A percentile compares a stretch with the other conserved stretches of the same genome.
phyloP scores from a whole-genome alignment of 345 rosid genomes.

The Orychophragmus violaceus region DNA sequence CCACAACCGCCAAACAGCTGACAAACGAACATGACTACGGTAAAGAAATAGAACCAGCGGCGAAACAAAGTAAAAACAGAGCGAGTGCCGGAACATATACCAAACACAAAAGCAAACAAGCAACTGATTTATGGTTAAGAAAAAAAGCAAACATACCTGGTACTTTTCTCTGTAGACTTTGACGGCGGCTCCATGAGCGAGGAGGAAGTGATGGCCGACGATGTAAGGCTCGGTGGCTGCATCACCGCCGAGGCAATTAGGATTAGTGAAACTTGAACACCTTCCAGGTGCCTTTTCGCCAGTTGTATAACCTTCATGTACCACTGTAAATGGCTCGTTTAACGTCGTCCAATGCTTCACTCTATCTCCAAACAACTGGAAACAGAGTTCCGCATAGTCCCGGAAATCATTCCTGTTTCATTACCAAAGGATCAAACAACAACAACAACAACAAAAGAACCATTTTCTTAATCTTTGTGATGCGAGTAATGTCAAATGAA shows the following conservation, averaged over 20 bases:
- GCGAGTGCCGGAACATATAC: background rate
- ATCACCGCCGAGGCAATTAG: slow-evolving; percentile 29
- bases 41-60: too few relatives aligned
- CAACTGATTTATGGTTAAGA: background rate
- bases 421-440: background rate
- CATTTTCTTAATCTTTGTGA: background rate
- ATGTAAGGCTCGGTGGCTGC: slow-evolving; percentile 36
- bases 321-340: slow-evolving; percentile 38
- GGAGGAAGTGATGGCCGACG: slow-evolving; percentile 34
- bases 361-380: slow-evolving; percentile 39
- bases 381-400: slow-evolving; percentile 41
- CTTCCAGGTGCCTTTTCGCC: slow-evolving; percentile 34
- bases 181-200: slow-evolving; percentile 39
- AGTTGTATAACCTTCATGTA: slow-evolving; percentile 16
- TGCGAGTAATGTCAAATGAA: background rate
- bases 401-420: slow-evolving; percentile 33
- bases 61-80: background rate
- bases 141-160: slow-evolving; percentile 11
- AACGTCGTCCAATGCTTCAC: slow-evolving; percentile 41
- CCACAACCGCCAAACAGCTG: too few relatives aligned
- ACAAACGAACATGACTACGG: too few relatives aligned
- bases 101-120: background rate
- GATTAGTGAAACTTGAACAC: slow-evolving; percentile 28
- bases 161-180: slow-evolving; percentile 34
- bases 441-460: background rate